Evolutionary conservation across 2,329 filamentous ascomycete species (phyloP), one percentile per base, ranked within the genome.

Genomic region (Alternaria metachromatica): DNA sequence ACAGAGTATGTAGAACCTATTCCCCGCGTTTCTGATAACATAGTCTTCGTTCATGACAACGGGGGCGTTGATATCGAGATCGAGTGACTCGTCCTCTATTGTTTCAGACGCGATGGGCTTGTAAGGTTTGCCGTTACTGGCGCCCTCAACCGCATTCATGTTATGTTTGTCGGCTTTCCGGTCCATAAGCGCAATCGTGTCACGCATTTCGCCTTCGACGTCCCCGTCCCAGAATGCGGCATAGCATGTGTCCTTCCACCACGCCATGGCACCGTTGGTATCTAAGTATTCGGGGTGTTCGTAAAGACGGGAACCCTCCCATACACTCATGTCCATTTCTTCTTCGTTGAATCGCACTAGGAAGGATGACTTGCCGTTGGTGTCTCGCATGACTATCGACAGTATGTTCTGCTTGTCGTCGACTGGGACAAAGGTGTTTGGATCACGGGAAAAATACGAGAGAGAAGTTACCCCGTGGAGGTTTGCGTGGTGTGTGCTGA

Each of bases 181-280:
- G 9, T 57, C 63, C 57, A 58, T 53, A 23, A 33, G 48, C 11
- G 53, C 54, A 15, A 66, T 18, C 23, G 50, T 45, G 11, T 60
- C 21, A 25, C n/a, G 33, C 8, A 6, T 33, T 5, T 13, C 23
- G 15, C 11, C 21, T 30, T 21, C 33, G 33, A 37, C 33, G 33
- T 37, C 9, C 9, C 11, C 7, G 1, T 49, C 18, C 37, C 18
- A 13, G 11, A 3, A 2, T 7, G 20, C 21, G 13, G 46, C 49
- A 23, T 67, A 67, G 28, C 63, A 69, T 1, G 56, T 64, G 15
- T 71, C 65, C n/a, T 69, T 66, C 70, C 69, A 74, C 63, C 66
- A 72, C 8, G 44, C 55, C 13, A 56, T 26, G 12, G 44, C 44
- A n/a, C 26, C 9, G 4, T 20, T 28, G 18, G 13, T n/a, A 41